These are phyloP conservation scores for Aphanomyces astaci DNA, from an alignment of 352 stramenopile genomes.

Conservation along the genomic window DNA sequence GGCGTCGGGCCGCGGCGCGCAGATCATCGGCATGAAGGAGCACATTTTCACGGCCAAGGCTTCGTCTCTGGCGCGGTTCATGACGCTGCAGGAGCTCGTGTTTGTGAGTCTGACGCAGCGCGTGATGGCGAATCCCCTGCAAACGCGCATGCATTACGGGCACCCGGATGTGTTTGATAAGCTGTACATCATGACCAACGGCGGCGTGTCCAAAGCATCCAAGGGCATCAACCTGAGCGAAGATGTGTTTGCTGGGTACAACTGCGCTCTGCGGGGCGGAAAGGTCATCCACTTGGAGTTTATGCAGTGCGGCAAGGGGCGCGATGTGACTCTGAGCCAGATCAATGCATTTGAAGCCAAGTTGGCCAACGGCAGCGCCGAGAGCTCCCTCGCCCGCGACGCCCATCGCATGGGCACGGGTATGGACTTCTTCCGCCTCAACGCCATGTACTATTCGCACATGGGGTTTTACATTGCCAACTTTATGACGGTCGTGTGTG, in stretches of 20 bases:
- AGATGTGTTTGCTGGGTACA: slow-evolving; percentile 86
- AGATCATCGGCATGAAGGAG: slow-evolving; percentile 85
- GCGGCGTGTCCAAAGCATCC: slow-evolving; percentile 77
- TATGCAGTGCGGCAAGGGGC: slow-evolving; percentile 84
- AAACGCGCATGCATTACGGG: slow-evolving; percentile 78
- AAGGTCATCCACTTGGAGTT: slow-evolving; percentile 81
- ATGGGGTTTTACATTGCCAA: slow-evolving; percentile 88
- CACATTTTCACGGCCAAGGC: slow-evolving; percentile 81
- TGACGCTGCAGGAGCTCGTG: slow-evolving; percentile 81
- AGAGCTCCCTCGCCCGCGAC: slow-evolving; percentile 74
- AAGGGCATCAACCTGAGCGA: slow-evolving; percentile 85
- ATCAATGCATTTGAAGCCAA: slow-evolving; percentile 87
- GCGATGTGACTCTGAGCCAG: slow-evolving; percentile 79
- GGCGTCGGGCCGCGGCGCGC: slow-evolving; percentile 65
- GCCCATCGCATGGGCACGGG: slow-evolving; percentile 68
- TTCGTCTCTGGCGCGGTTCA: slow-evolving; percentile 81
- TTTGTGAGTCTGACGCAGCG: slow-evolving; percentile 82
- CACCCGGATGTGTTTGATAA: slow-evolving; percentile 86
- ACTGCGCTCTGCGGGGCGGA: slow-evolving; percentile 68
- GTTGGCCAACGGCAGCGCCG: slow-evolving; percentile 67
- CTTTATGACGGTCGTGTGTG: slow-evolving; percentile 74
- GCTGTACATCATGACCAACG: slow-evolving; percentile 73
- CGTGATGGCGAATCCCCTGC: slow-evolving; percentile 69
- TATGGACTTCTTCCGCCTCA: slow-evolving; percentile 86
- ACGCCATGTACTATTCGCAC: slow-evolving; percentile 85